Evolutionary conservation across 2,329 filamentous ascomycete genomes (phyloP).

Genomic region (Byssothecium circinans): DNA sequence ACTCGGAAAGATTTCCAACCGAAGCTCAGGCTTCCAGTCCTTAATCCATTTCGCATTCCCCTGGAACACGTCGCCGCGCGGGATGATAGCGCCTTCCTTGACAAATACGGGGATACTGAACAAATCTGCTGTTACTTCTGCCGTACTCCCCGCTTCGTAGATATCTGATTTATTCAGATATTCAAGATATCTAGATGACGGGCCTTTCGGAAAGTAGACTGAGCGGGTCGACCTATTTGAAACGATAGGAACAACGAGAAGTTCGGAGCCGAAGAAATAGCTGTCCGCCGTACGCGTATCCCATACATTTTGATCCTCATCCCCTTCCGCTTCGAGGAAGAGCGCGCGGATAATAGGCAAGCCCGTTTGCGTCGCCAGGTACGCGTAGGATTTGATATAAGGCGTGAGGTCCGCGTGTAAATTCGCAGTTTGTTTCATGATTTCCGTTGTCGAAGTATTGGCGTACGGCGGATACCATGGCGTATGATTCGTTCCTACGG

Average conservation of each 20-base stretch:
- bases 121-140: conserved; percentile 17
- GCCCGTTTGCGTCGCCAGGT: conserved; percentile 31
- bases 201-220: conserved; percentile 37
- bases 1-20: conserved; percentile 36
- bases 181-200: conserved; percentile 31
- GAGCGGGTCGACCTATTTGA: conserved; percentile 22
- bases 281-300: conserved; percentile 26
- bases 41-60: conserved; percentile 41
- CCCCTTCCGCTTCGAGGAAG: conserved; percentile 37
- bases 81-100: conserved; percentile 37
- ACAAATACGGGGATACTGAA: conserved; percentile 38
- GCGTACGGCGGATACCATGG: conserved; percentile 41
- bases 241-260: conserved; percentile 42
- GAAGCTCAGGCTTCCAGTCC: conserved; percentile 33
- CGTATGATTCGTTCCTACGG: conserved; percentile 38
- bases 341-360: conserved; percentile 40
- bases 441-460: conserved; percentile 24
- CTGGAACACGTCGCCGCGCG: conserved; percentile 36
- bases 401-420: conserved; percentile 38
- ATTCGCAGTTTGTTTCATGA: conserved; percentile 37
- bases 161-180: conserved; percentile 32
- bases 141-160: conserved; percentile 24
- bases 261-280: conserved; percentile 40
- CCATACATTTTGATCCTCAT: conserved; percentile 28
- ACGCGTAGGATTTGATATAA: conserved; percentile 38